These are phyloP conservation scores for Chalciporus piperatus DNA, from an alignment of 768 basidiomycete species.

Conservation along the genomic window DNA sequence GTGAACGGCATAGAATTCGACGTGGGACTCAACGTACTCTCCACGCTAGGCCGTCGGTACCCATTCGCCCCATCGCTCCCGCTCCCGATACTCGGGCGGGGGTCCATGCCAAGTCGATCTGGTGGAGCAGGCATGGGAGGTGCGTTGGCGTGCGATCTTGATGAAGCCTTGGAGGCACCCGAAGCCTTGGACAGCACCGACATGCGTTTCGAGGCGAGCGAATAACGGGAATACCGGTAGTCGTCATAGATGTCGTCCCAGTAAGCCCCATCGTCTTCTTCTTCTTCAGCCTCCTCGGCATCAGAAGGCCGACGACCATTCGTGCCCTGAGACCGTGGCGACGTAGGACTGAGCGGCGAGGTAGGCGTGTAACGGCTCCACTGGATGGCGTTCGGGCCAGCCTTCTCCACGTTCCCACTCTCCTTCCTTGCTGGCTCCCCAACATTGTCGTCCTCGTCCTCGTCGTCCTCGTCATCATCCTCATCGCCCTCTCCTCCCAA, in stretches of 20 bases:
- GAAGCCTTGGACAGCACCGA: slow-evolving; percentile 23
- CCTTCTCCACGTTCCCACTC: not conserved
- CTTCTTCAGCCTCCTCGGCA: slow-evolving; percentile 12
- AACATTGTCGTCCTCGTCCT: slow-evolving; percentile 6
- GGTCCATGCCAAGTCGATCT: slow-evolving; percentile 18
- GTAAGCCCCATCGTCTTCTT: slow-evolving; percentile 35
- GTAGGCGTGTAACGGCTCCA: slow-evolving; percentile 31
- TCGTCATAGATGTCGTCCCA: slow-evolving; percentile 85
- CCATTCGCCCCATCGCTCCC: slow-evolving; percentile 21
- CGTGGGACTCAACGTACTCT: slow-evolving; percentile 21
- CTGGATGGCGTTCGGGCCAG: slow-evolving; percentile 13
- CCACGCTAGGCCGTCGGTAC: slow-evolving; percentile 22
- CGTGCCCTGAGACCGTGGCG: not conserved
- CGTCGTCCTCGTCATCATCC: slow-evolving; percentile 9
- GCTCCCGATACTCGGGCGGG: slow-evolving; percentile 15
- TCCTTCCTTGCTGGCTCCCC: slow-evolving; percentile 1
- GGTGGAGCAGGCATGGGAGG: slow-evolving; percentile 28
- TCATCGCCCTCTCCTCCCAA: slow-evolving; percentile 35
- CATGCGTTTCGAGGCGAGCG: slow-evolving; percentile 37
- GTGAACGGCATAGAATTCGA: slow-evolving; percentile 15
- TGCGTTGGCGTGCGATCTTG: slow-evolving; percentile 19
- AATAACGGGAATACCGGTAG: slow-evolving; percentile 69
- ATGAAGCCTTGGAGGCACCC: slow-evolving; percentile 25
- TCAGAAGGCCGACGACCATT: not conserved
- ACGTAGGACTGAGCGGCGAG: slow-evolving; percentile 13